Percentiles rank a stretch among this genome's conserved stretches.
Evolutionary conservation across 176 grass and related monocot species (phyloP).

Genomic region (Chrysopogon serrulatus): DNA sequence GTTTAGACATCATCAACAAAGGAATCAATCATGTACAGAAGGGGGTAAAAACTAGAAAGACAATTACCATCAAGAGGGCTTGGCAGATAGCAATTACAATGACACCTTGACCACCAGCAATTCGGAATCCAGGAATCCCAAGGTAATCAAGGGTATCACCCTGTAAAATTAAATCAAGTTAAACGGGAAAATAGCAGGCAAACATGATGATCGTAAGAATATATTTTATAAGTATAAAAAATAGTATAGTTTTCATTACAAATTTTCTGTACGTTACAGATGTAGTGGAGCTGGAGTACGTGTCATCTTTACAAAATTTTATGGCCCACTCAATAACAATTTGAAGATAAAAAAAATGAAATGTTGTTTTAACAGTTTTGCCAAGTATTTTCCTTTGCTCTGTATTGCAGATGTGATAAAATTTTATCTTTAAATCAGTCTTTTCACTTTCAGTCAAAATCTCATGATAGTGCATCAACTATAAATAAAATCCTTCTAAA

Average conservation of each 20-base stretch:
- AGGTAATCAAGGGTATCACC: conserved; percentile 97
- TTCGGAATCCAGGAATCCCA: conserved; percentile 83
- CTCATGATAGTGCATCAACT: neutral
- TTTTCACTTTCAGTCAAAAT: neutral
- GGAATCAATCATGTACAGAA: neutral
- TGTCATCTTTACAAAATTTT: neutral
- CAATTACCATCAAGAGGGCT: conserved; percentile 82
- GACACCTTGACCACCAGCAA: conserved; percentile 90
- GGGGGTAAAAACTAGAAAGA: neutral
- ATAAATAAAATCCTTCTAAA: neutral
- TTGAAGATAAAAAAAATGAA: neutral
- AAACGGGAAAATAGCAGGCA: neutral
- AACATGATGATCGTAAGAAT: neutral
- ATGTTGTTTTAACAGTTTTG: neutral
- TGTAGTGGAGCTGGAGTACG: neutral
- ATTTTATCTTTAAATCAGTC: neutral
- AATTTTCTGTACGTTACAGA: neutral
- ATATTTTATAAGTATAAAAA: neutral
- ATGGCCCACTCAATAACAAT: neutral
- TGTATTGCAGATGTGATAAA: neutral
- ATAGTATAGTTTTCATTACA: neutral
- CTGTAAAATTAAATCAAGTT: conserved; percentile 30
- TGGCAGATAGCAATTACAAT: conserved; percentile 89
- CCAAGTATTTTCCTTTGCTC: neutral
- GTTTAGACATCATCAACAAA: neutral